Evolutionary conservation across 1,284 basidiomycete genomes (phyloP), one percentile per base, ranked within the genome.

Genomic region (Coniophora puteana): DNA sequence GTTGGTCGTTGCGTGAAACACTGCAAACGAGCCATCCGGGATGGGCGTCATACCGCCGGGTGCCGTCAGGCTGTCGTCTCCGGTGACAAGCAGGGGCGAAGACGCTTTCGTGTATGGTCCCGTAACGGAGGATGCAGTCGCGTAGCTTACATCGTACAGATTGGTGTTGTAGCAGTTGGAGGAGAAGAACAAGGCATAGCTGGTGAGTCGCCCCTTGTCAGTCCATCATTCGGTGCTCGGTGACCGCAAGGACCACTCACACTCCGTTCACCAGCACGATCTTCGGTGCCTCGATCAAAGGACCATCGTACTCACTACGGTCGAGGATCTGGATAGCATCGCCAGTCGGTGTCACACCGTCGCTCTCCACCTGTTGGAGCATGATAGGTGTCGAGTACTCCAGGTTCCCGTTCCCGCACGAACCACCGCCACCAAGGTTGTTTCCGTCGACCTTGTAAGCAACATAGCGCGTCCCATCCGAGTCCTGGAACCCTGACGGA

Each of bases 361-460:
- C 43, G 8, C 35, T 37, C 16, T 38, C 45, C 34, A 54, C 41
- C 31, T 46, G 17, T 31, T 51, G 52, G 8, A 54, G 45, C 49
- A 51, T 51, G 39, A 55, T 51, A 3, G 53, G 51, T 13, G 53
- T 52, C 20, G 43, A 43, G 40, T 51, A 42, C 31, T 40, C 38
- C 8, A 37, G 39, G 12, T 47, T 33, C 1, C 31, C 49, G 26
- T 51, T 51, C 24, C 53, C 51, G 40, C 53, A 48, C 12, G 51
- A 39, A 3, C 53, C 52, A 13, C 53, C 53, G 12, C 47, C 46
- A 20, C 51, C 51, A 14, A 49, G 37, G 13, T 40, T 47, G 43
- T 46, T 55, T 12, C 53, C 53, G 24, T 54, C 53, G 13, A 55
- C 51, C 41, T 54, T 55, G 37, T 50, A 54, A 11, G 52, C 46